Evolutionary conservation across 108 stramenopile species (phyloP).

Genomic region (Skeletonema potamos): DNA sequence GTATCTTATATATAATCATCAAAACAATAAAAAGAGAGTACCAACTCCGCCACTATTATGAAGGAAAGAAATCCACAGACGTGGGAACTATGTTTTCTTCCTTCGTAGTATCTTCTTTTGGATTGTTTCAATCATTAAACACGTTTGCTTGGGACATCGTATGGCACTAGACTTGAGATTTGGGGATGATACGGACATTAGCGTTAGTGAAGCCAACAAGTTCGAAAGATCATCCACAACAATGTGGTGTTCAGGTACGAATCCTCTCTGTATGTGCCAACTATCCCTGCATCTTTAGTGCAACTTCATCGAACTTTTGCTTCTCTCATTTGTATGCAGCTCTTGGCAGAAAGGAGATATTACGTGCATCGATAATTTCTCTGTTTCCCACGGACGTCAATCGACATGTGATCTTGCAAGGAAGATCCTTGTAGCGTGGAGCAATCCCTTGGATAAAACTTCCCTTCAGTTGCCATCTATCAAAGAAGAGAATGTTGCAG

Average conservation of each 20-base stretch:
- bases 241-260: slow-evolving; percentile 40
- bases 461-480: slow-evolving; percentile 1
- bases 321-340: not conserved
- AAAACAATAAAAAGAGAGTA: too few relatives aligned
- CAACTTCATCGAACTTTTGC: not conserved
- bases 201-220: slow-evolving; percentile 36
- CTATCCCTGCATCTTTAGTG: too few relatives aligned
- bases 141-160: slow-evolving; percentile 32
- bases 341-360: slow-evolving; percentile 49
- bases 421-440: slow-evolving; percentile 40
- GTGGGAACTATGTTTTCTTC: slow-evolving; percentile 23
- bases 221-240: slow-evolving; percentile 38
- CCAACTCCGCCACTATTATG: slow-evolving; percentile 31
- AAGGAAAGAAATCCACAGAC: slow-evolving; percentile 15
- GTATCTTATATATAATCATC: too few relatives aligned
- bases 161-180: slow-evolving; percentile 34
- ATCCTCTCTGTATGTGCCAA: too few relatives aligned
- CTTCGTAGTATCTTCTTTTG: slow-evolving; percentile 5
- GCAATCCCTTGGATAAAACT: slow-evolving; percentile 22
- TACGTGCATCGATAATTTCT: slow-evolving; percentile 44
- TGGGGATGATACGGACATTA: slow-evolving; percentile 47
- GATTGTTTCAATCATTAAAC: slow-evolving; percentile 23
- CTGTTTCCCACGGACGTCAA: slow-evolving; percentile 39
- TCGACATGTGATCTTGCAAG: slow-evolving; percentile 40
- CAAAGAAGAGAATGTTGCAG: not conserved